These are phyloP conservation scores for Pseudocercospora pini-densiflorae DNA, from an alignment of 2,329 filamentous ascomycete genomes.

Conservation along the genomic window DNA sequence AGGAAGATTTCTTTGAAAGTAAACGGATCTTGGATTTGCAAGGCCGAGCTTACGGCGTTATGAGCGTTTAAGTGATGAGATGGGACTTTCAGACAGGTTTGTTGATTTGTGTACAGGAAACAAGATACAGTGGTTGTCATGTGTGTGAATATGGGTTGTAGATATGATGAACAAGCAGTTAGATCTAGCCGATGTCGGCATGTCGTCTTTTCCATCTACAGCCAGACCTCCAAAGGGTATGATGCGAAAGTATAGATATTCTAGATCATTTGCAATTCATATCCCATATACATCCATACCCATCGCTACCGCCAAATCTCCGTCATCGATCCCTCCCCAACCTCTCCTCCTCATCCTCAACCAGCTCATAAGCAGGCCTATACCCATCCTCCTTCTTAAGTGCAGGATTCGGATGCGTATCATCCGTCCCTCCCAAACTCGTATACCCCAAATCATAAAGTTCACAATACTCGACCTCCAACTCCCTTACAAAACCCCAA, in stretches of 20 bases:
- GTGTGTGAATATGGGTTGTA: background rate
- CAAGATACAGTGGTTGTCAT: background rate
- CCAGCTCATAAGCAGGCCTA: conserved; percentile 60
- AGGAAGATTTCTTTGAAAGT: background rate
- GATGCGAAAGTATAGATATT: background rate
- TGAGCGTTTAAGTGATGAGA: too few relatives aligned
- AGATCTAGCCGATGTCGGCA: background rate
- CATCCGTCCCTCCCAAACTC: conserved; percentile 83
- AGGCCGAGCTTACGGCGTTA: too few relatives aligned
- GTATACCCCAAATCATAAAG: conserved; percentile 92
- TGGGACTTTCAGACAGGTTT: background rate
- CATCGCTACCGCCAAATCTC: background rate
- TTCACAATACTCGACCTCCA: conserved; percentile 81
- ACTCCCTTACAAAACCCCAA: conserved; percentile 82
- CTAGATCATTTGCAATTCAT: background rate
- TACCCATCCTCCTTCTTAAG: conserved; percentile 59
- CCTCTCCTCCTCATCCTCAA: conserved; percentile 73
- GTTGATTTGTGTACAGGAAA: background rate
- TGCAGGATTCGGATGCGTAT: conserved; percentile 88
- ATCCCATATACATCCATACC: background rate
- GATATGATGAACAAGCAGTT: background rate
- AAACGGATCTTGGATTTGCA: too few relatives aligned
- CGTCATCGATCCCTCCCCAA: conserved; percentile 63
- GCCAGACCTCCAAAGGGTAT: background rate
- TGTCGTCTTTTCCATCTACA: background rate